These are phyloP conservation scores for Phaeosphaeriaceae sp. DNA, from an alignment of 2,329 filamentous ascomycete species.

Conservation along the genomic window DNA sequence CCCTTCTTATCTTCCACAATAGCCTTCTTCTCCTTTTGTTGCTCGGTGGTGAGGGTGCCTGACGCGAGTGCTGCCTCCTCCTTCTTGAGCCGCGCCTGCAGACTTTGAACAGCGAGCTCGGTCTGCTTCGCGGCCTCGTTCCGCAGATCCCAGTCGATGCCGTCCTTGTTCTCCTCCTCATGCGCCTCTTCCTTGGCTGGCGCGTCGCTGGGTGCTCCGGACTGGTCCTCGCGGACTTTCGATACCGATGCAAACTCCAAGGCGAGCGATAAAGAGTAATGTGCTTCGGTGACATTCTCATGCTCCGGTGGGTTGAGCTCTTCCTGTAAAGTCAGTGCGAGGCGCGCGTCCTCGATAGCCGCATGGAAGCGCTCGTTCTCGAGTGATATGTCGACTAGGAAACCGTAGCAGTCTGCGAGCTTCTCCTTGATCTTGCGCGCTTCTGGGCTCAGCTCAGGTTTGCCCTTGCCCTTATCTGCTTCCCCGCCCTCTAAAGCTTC, in stretches of 20 bases:
- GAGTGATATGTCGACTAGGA: conserved; percentile 94
- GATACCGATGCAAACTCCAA: conserved; percentile 91
- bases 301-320: conserved; percentile 81
- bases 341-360: conserved; percentile 84
- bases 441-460: conserved; percentile 50
- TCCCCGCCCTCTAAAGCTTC: conserved; percentile 47
- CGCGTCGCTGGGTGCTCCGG: conserved; percentile 46
- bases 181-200: conserved; percentile 33
- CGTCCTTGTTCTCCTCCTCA: conserved; percentile 54
- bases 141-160: conserved; percentile 73
- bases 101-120: conserved; percentile 76
- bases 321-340: conserved; percentile 79
- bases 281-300: conserved; percentile 88
- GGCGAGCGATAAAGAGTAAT: conserved; percentile 95
- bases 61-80: conserved; percentile 71
- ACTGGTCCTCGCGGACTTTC: conserved; percentile 62
- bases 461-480: conserved; percentile 54
- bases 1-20: conserved; percentile 78
- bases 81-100: conserved; percentile 72
- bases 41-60: conserved; percentile 59
- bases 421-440: conserved; percentile 70
- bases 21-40: conserved; percentile 67
- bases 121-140: conserved; percentile 76
- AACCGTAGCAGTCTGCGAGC: conserved; percentile 90
- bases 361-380: conserved; percentile 93